These are phyloP conservation scores for Macroventuria anomochaeta DNA, from an alignment of 2,329 filamentous ascomycete genomes.

Conservation along the genomic window DNA sequence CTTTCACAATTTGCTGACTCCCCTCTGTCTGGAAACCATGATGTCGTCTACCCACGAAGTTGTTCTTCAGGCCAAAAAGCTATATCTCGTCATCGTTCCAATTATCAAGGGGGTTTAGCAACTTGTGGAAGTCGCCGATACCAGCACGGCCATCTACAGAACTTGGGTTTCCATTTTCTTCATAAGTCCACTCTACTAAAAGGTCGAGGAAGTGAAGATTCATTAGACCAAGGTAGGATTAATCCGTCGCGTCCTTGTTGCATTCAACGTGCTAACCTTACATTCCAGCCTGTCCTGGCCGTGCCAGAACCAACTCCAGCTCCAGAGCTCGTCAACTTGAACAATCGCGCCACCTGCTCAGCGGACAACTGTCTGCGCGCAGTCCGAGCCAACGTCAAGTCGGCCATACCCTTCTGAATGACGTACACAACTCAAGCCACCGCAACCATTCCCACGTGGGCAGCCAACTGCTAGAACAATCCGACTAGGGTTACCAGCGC, in stretches of 20 bases:
- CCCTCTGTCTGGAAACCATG: too few species aligned
- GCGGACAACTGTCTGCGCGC: constrained; percentile 6
- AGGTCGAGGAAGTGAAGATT: too few species aligned
- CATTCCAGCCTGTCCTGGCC: neutral
- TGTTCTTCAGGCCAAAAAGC: too few species aligned
- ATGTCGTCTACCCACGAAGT: too few species aligned
- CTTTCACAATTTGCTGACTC: too few species aligned
- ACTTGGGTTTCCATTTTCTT: too few species aligned
- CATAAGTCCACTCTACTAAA: too few species aligned
- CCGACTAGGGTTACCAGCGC: neutral
- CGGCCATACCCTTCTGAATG: constrained; percentile 2
- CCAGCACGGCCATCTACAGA: neutral
- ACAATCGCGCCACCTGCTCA: neutral
- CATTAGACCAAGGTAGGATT: too few species aligned
- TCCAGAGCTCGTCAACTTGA: neutral
- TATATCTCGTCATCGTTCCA: too few species aligned
- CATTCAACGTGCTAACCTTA: neutral
- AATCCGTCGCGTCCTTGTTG: too few species aligned
- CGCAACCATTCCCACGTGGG: constrained; percentile 1
- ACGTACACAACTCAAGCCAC: neutral
- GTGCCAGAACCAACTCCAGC: constrained; percentile 1
- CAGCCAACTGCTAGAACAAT: constrained; percentile 5
- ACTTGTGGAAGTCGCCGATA: too few species aligned
- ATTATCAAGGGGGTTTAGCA: too few species aligned
- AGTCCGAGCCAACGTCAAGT: neutral